Base-by-base conservation (phyloP, 2,329 filamentous ascomycete species). In the Chaetomium strumarium region DNA sequence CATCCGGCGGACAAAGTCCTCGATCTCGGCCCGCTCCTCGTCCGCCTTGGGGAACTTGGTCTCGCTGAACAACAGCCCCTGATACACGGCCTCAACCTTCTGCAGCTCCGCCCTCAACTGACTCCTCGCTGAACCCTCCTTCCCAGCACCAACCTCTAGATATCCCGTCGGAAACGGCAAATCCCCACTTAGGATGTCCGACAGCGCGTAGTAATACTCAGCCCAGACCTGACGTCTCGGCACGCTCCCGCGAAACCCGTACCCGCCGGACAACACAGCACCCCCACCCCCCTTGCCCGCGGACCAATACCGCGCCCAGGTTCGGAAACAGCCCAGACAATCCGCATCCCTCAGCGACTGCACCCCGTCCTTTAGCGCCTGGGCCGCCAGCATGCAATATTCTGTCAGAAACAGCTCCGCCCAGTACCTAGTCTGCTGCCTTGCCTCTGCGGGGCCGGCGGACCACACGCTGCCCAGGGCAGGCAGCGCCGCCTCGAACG, bases 41-140 rank as follows among this genome's bases (percentile, higher is more conserved):
- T 88, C 85, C 0, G 93, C 91, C 60, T 83, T 86, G 0, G 93
- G 93, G 62, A 99, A 99, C 29, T 79, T 77, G 0, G 87, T 88
- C 65, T 95, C 89, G 52, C 79, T 79, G 4, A 96, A 75, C 24
- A 99, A 73, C 4, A 93, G 74, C 14, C 78, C 77, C 67, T 96
- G 90, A 65, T 95, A 97, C 9, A 84, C 79, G 1, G 79, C 70
- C 68, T 97, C 90, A 10, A 91, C 85, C 47, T 79, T 81, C 65
- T 90, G 88, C 49, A 96, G 69, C 70, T 97, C 92, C 24, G 81
- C 76, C 47, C 84, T 79, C 62, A 96, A 79, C 62, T 86, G 84
- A 39, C 73, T 74, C 47, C 80, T 80, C 33, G 76, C 74, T 3
- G 80, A 84, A 68, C 38, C 75, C 67, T 43, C 52, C 3, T n/a